These are phyloP conservation scores for Amanita thiersii DNA, from an alignment of 768 basidiomycete species.

Conservation along the genomic window DNA sequence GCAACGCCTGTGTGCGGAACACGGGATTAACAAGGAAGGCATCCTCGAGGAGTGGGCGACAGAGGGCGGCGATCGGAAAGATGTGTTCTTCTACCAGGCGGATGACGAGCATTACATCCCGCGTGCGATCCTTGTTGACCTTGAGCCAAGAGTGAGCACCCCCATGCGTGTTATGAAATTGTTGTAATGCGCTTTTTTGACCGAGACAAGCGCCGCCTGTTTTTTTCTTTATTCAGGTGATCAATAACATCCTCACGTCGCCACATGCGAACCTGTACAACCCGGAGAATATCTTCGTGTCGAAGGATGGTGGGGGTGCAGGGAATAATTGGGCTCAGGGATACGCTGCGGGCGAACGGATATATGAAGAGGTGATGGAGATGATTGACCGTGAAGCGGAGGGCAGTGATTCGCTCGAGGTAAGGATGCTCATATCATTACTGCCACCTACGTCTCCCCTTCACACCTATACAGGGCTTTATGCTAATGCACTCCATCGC, in stretches of 20 bases:
- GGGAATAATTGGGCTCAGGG: slow-evolving; percentile 99
- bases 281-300: slow-evolving; percentile 94
- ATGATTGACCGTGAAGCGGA: slow-evolving; percentile 99
- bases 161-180: not conserved
- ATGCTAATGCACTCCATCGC: slow-evolving; percentile 99
- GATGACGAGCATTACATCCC: slow-evolving; percentile 99
- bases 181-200: not conserved
- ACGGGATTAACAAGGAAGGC: slow-evolving; percentile 94
- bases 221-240: slow-evolving; percentile 53
- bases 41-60: slow-evolving; percentile 96
- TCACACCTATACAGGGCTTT: slow-evolving; percentile 64
- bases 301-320: slow-evolving; percentile 96
- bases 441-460: not conserved
- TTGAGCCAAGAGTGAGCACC: slow-evolving; percentile 82
- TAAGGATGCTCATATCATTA: slow-evolving; percentile 21
- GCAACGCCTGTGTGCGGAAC: slow-evolving; percentile 97
- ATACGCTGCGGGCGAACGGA: slow-evolving; percentile 79
- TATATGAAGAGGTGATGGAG: slow-evolving; percentile 97
- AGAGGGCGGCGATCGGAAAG: slow-evolving; percentile 93
- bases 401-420: slow-evolving; percentile 95
- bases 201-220: not conserved
- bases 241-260: slow-evolving; percentile 88
- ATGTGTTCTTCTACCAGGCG: slow-evolving; percentile 99
- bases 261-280: slow-evolving; percentile 91
- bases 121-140: slow-evolving; percentile 90